Evolutionary conservation across 441 rosid genomes (phyloP), one percentile per base, ranked within the genome.

Genomic region (Populus hybrid): DNA sequence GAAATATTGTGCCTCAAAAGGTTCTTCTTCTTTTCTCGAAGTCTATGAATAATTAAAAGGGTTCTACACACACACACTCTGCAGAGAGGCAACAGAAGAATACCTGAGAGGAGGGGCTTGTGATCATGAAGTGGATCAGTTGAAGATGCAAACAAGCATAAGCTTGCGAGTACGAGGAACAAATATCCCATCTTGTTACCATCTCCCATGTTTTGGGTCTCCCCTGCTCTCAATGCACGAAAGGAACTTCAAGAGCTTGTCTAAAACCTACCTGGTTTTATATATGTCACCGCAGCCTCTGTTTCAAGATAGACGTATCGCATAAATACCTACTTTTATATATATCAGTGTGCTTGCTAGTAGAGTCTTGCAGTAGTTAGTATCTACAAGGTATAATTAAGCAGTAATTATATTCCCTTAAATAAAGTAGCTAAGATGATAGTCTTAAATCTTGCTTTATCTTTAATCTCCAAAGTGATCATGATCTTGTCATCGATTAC

Each of bases 91-190:
- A 28, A 36, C 14, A 65, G 65, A 30, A 30, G 3, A 67, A 24
- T 75, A 75, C 77, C 77, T 75, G 77, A 67, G 38, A 67, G 71
- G 30, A 67, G 28, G 30, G 16, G 10, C 57, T 50, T 50, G 57
- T 50, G 57, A 50, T 50, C 57, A 50, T 16, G 57, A 50, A 50
- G 20, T 50, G 57, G 57, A 38, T 38, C 46, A 46, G 36, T 42
- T 42, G 71, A 75, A 42, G 77, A 66, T 14, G 63, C 11, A 4
- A 16, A 18, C 3, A 67, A 10, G 8, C 18, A 5, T 12, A 75
- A 42, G 71, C 10, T 26, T 24, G 12, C 5, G 38, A 35, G 6
- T 8, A 6, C 20, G 6, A 74, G 11, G 10, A 75, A 42, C 42
- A 75, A 5, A 20, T 50, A 6, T 30, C 61, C 32, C 28, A 67